Conservation (phyloP, 148 eudicot species). For the Rhododendron mucronatum region DNA sequence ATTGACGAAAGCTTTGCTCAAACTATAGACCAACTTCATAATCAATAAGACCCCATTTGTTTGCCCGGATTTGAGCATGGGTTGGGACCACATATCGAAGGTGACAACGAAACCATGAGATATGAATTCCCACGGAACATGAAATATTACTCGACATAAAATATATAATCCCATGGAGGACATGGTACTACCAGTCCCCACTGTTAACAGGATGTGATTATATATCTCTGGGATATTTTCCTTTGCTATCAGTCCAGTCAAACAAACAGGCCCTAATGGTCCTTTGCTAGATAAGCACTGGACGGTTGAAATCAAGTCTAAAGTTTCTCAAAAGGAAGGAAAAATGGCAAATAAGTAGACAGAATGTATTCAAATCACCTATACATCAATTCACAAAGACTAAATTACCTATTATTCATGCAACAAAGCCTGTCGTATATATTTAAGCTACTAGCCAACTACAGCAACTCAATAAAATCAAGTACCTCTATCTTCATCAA, state of each 20-base stretch:
- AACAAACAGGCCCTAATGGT: not conserved
- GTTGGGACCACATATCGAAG: not conserved
- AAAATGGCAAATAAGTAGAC: not conserved
- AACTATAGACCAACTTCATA: not conserved
- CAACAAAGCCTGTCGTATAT: not conserved
- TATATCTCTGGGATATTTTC: not conserved
- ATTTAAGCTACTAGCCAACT: too few relatives aligned
- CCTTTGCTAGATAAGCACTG: not conserved
- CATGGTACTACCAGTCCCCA: not conserved
- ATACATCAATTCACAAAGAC: not conserved
- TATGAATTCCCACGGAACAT: not conserved
- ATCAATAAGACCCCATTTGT: not conserved
- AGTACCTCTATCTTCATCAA: slow-evolving; percentile 65
- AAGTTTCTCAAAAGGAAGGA: not conserved
- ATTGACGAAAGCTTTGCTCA: not conserved
- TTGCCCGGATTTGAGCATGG: not conserved
- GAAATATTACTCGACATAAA: not conserved
- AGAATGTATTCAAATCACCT: not conserved
- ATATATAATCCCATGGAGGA: not conserved
- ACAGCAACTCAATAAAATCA: not conserved
- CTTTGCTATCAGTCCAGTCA: not conserved
- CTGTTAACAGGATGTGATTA: not conserved
- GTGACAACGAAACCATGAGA: not conserved
- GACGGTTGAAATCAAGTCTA: not conserved
- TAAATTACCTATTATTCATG: not conserved